phyloP scores from a whole-genome alignment of 1,284 basidiomycete species.

The Erythrobasidium hasegawianum region DNA sequence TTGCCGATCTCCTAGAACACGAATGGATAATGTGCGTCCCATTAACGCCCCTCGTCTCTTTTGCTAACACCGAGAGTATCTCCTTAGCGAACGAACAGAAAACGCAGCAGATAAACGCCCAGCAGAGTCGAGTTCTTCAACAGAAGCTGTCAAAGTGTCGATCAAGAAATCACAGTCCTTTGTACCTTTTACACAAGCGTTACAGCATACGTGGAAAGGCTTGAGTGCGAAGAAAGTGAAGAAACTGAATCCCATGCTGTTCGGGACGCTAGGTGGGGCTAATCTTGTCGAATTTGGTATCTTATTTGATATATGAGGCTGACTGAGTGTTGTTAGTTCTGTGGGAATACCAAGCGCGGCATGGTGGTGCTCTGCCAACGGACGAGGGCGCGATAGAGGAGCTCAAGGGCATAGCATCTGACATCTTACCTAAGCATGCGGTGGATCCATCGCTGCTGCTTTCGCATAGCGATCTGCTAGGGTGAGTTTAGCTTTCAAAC shows the following conservation, averaged over 20 bases:
- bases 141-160: constrained; percentile 51
- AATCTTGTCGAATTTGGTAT: background rate
- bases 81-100: constrained; percentile 49
- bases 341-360: constrained; percentile 72
- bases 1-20: constrained; percentile 82
- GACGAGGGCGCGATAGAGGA: constrained; percentile 49
- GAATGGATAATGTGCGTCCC: constrained; percentile 75
- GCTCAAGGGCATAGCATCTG: constrained; percentile 4
- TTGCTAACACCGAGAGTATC: no score
- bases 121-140: constrained; percentile 58
- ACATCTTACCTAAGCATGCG: constrained; percentile 30
- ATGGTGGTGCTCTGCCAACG: constrained; percentile 55
- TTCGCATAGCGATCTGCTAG: background rate
- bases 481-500: constrained; percentile 11
- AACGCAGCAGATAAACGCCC: constrained; percentile 56
- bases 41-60: no score
- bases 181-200: constrained; percentile 60
- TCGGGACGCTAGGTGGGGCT: constrained; percentile 66
- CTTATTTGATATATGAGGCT: constrained; percentile 17
- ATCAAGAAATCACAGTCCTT: constrained; percentile 64
- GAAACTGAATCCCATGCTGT: constrained; percentile 62
- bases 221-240: constrained; percentile 70
- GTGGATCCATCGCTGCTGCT: constrained; percentile 14
- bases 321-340: constrained; percentile 56
- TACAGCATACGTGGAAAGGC: constrained; percentile 59